Evolutionary conservation across 306 rosid genomes (phyloP), one percentile per base, ranked within the genome.

Genomic region (Argentina anserina): DNA sequence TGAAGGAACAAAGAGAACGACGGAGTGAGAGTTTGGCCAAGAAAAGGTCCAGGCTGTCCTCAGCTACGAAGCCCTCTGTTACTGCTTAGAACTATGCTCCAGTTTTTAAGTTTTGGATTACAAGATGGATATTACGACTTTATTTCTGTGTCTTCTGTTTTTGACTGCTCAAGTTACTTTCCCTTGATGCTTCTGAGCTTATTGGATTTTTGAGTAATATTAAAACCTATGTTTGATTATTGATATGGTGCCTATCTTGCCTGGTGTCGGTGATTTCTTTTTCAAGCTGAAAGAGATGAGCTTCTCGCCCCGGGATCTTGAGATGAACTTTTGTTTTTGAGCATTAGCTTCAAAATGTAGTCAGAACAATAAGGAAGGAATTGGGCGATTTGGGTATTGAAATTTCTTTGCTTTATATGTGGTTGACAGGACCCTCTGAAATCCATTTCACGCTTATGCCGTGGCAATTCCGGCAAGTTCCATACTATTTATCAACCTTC

Each of bases 1-100:
- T 86, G 90, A 86, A 86, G 86, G 90, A 86, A 80, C 90, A 86
- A 52, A 86, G 90, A 68, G 90, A 86, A 0, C 87, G 90, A 5
- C 84, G 90, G 11, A 86, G 90, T 3, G 90, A 86, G 79, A 86
- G 90, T 46, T 76, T 86, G 70, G 90, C 90, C 52, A 86, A 86
- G 87, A 86, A 83, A 74, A 86, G 90, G 76, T 86, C 87, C 34
- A 81, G 87, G 80, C 90, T 86, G 12, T 86, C 90, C 55, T 77
- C 87, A 29, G 87, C 90, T 1, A 75, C 89, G 40, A 86, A 83
- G 81, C 87, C 90, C 25, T 81, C 90, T 18, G 10, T 76, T 61
- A 78, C 72, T 3, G 87, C 90, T 55, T 86, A 85, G 67, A 10
- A 43, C 26, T 11, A 12, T 58, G 25, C 37, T 42, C 6, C 0